phyloP scores from a whole-genome alignment of 2,329 filamentous ascomycete genomes.

The Verticillium dahliae region DNA sequence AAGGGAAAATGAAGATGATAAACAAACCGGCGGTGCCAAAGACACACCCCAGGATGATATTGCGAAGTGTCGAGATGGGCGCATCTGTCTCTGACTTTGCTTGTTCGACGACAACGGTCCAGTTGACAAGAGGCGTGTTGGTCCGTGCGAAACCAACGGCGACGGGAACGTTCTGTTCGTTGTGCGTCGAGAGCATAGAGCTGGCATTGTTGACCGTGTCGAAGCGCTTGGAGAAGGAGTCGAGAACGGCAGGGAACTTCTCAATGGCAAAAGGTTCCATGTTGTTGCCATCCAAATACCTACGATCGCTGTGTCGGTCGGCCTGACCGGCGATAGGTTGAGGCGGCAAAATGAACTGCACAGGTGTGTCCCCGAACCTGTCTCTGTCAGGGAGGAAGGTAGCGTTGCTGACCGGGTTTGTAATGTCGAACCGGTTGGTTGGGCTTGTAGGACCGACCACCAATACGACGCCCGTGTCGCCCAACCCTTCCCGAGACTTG shows the following conservation, averaged over 20 bases:
- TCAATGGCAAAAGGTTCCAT: conserved; percentile 56
- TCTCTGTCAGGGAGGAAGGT: conserved; percentile 31
- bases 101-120: conserved; percentile 79
- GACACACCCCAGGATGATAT: conserved; percentile 76
- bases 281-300: conserved; percentile 39
- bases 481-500: conserved; percentile 62
- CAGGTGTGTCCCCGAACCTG: conserved; percentile 33
- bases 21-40: conserved; percentile 75
- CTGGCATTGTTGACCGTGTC: conserved; percentile 58
- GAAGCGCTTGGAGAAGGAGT: conserved; percentile 49
- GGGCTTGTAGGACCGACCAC: conserved; percentile 60
- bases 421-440: conserved; percentile 57
- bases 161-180: conserved; percentile 64
- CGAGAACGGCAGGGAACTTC: conserved; percentile 55
- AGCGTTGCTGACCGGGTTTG: conserved; percentile 37
- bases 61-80: conserved; percentile 68
- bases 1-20: conserved; percentile 64
- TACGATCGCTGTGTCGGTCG: conserved; percentile 43
- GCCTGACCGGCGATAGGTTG: conserved; percentile 25
- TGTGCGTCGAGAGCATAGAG: conserved; percentile 59
- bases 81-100: conserved; percentile 65
- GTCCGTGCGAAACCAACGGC: conserved; percentile 76
- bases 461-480: conserved; percentile 61
- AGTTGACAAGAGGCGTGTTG: conserved; percentile 63
- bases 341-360: conserved; percentile 58